Evolutionary conservation across 176 grass and related monocot species (phyloP).

Genomic region (Triticum timopheevii): DNA sequence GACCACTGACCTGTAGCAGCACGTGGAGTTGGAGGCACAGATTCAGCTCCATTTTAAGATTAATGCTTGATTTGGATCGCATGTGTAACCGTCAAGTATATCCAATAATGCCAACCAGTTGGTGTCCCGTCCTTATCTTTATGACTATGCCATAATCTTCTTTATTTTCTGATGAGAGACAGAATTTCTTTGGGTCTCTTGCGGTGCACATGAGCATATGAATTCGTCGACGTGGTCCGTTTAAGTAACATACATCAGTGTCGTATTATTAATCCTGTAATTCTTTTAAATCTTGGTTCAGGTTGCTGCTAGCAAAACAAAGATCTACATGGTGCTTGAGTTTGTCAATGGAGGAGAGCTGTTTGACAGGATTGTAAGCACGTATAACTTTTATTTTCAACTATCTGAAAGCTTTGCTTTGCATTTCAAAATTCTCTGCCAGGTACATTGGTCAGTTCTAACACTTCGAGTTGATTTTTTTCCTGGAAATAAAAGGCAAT

Average conservation of each 20-base stretch:
- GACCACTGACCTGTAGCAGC: background rate
- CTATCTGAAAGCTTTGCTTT: background rate
- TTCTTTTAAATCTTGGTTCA: conserved; percentile 20
- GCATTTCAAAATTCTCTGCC: background rate
- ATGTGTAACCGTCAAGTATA: background rate
- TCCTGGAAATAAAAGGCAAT: conserved; percentile 44
- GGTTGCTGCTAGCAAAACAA: conserved; percentile 88
- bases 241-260: background rate
- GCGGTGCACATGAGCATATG: background rate
- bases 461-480: background rate
- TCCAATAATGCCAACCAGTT: background rate
- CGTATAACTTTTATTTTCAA: background rate
- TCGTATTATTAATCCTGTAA: background rate
- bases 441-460: background rate
- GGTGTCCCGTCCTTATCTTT: background rate
- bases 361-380: conserved; percentile 80
- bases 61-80: conserved; percentile 9
- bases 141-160: too few species aligned
- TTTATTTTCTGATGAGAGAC: too few species aligned
- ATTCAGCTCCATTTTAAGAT: background rate
- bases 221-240: background rate
- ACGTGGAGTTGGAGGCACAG: background rate
- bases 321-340: conserved; percentile 96
- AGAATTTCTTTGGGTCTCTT: too few species aligned
- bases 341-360: conserved; percentile 80